Evolutionary conservation across 768 basidiomycete species (phyloP).

Genomic region (Boletus vermiculosoides): DNA sequence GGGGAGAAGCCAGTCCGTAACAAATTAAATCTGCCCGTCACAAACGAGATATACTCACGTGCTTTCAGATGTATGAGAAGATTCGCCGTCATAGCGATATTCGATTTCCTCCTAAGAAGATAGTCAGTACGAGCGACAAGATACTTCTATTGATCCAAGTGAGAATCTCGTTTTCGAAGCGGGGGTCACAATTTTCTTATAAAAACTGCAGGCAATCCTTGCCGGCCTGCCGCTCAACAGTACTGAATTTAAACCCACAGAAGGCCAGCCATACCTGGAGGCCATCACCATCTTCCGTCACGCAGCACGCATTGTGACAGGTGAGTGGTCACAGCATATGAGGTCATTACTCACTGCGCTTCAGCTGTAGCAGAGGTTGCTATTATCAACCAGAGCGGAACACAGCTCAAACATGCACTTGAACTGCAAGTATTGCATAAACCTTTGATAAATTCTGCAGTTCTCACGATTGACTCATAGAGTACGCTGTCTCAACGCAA

Average conservation of each 20-base stretch:
- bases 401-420: constrained; percentile 67
- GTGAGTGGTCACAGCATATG: constrained; percentile 35
- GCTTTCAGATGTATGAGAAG: constrained; percentile 55
- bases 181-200: background rate
- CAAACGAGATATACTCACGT: background rate
- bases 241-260: constrained; percentile 66
- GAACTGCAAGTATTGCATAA: constrained; percentile 56
- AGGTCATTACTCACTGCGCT: constrained; percentile 5
- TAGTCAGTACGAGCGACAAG: constrained; percentile 74
- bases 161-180: constrained; percentile 3
- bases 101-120: constrained; percentile 69
- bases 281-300: constrained; percentile 71
- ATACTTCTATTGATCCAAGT: constrained; percentile 81
- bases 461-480: constrained; percentile 37
- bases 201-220: constrained; percentile 57
- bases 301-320: constrained; percentile 71
- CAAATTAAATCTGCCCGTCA: background rate
- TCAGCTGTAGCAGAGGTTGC: constrained; percentile 79
- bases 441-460: background rate
- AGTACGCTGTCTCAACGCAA: constrained; percentile 73
- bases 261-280: constrained; percentile 73
- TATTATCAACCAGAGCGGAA: constrained; percentile 60
- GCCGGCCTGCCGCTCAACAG: constrained; percentile 67
- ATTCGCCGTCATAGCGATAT: constrained; percentile 74
- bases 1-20: constrained; percentile 69